These are phyloP conservation scores for Naganishia onofrii DNA, from an alignment of 768 basidiomycete species.

Conservation along the genomic window DNA sequence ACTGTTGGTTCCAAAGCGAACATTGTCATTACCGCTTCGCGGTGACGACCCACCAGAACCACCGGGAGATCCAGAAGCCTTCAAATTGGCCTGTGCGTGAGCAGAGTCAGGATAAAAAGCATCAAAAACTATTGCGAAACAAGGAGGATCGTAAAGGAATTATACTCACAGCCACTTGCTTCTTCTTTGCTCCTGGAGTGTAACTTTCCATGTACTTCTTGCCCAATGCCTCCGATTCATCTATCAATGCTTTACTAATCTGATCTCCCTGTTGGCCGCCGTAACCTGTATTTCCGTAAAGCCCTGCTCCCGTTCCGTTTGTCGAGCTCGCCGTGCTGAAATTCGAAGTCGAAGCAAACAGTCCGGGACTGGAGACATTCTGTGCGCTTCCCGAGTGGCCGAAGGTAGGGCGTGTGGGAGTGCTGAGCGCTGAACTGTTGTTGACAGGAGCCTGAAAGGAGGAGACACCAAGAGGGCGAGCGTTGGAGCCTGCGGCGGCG, in stretches of 20 bases:
- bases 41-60: conserved; percentile 9
- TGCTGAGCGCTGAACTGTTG: conserved; percentile 27
- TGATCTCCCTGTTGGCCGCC: conserved; percentile 24
- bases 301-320: background rate
- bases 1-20: conserved; percentile 28
- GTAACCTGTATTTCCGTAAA: conserved; percentile 2
- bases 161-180: conserved; percentile 20
- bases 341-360: conserved; percentile 18
- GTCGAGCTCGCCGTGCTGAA: background rate
- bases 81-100: conserved; percentile 7
- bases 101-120: background rate
- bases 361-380: conserved; percentile 7
- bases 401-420: conserved; percentile 2
- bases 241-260: conserved; percentile 18
- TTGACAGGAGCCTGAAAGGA: conserved; percentile 13
- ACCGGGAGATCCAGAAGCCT: conserved; percentile 18
- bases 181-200: conserved; percentile 26
- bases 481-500: conserved; percentile 25
- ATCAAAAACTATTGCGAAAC: background rate
- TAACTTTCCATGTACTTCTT: conserved; percentile 31
- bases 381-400: conserved; percentile 7
- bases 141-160: background rate
- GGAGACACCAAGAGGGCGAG: conserved; percentile 19
- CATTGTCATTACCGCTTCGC: conserved; percentile 22
- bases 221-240: conserved; percentile 27